Evolutionary conservation across 768 basidiomycete species (phyloP), one percentile per base, ranked within the genome.

Genomic region (Tricholomella constricta): DNA sequence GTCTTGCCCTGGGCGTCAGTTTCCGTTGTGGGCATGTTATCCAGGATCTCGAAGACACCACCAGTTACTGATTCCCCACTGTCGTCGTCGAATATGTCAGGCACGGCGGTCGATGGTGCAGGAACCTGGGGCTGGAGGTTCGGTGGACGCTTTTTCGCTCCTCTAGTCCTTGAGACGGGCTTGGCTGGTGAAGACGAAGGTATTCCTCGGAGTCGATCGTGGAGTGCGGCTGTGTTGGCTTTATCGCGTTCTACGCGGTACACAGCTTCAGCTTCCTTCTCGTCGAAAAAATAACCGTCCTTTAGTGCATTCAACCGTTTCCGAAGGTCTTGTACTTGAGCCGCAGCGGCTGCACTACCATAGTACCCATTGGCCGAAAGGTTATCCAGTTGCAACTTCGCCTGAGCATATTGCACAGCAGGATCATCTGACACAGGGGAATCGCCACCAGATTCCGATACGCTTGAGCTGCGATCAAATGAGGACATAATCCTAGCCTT

Each of bases 41-140:
- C 89, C 40, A 96, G 75, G 45, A 94, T 72, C 35, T 82, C 86
- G 51, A 94, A 79, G 27, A 97, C 71, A 14, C 93, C 85, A 6
- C 78, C 85, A 11, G 66, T 67, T n/a, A 31, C 51, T 37, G 71
- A 77, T 27, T 78, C 79, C 15, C 77, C 76, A 23, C 72, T 74
- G 17, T 78, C 78, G 27, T 79, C 73, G 48, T 80, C 81, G 59
- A 87, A 85, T 2, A 84, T 57, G 59, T 88, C 81, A 4, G 53
- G 23, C 15, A 41, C 36, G 29, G 46, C 22, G 14, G 34, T 34
- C 19, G 48, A 36, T 23, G 54, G 23, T 12, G 62, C 52, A 25
- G 58, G 20, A 22, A 45, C 12, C 45, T 50, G 46, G 49, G 60
- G 53, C 45, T 58, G 60, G 19, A 63, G 61, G 20, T 60, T 32